Evolutionary conservation across 2,329 filamentous ascomycete species (phyloP).

Genomic region (Tolypocladium amazonense): DNA sequence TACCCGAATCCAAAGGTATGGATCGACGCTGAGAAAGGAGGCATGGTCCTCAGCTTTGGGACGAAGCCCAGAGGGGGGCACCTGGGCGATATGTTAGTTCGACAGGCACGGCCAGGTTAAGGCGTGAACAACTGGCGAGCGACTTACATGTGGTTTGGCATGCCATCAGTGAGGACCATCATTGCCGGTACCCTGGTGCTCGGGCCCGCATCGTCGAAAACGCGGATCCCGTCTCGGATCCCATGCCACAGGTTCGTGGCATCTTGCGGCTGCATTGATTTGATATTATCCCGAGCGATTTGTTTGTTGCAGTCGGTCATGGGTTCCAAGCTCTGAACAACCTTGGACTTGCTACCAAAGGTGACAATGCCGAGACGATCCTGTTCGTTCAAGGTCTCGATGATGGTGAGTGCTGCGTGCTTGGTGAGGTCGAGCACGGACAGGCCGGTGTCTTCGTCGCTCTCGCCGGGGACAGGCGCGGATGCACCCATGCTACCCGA

Average conservation of each 20-base stretch:
- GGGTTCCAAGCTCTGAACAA: conserved; percentile 32
- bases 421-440: conserved; percentile 49
- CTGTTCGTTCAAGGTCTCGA: conserved; percentile 41
- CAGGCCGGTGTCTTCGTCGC: conserved; percentile 38
- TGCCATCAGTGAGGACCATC: conserved; percentile 44
- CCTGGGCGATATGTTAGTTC: conserved; percentile 12
- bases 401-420: conserved; percentile 46
- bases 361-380: conserved; percentile 50
- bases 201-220: conserved; percentile 26
- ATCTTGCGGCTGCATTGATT: conserved; percentile 23
- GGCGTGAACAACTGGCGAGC: neutral
- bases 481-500: conserved; percentile 42
- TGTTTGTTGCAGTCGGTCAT: conserved; percentile 39
- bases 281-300: conserved; percentile 28
- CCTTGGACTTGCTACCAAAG: conserved; percentile 31
- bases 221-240: conserved; percentile 35
- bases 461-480: conserved; percentile 36
- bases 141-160: conserved; percentile 40
- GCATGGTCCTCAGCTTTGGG: conserved; percentile 35
- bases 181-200: conserved; percentile 34
- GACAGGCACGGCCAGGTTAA: neutral
- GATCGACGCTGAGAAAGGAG: conserved; percentile 28
- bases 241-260: conserved; percentile 50
- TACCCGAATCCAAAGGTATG: conserved; percentile 28
- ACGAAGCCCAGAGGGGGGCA: conserved; percentile 43